Evolutionary conservation across 495 filamentous ascomycete genomes (phyloP).

Genomic region (Poronia punctata): DNA sequence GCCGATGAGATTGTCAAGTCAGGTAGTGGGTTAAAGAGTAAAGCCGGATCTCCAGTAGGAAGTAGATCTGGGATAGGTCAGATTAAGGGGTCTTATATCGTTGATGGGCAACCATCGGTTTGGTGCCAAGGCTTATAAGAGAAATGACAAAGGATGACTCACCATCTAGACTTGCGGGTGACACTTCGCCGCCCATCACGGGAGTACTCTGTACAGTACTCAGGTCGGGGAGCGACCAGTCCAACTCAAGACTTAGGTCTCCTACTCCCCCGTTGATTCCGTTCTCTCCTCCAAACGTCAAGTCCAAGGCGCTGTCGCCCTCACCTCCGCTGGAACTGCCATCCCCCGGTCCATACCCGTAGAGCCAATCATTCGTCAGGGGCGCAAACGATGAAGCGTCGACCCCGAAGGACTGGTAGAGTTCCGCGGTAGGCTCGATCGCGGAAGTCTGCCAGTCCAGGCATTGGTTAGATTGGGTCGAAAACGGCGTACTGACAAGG

Average conservation of each 20-base stretch:
- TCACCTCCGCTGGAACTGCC: slow-evolving; percentile 8
- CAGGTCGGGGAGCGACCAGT: slow-evolving; percentile 23
- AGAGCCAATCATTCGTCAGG: slow-evolving; percentile 20
- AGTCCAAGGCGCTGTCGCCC: slow-evolving; percentile 1
- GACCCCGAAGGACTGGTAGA: slow-evolving; percentile 24
- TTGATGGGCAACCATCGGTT: neutral
- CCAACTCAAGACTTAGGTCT: too few relatives aligned
- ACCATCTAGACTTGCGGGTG: slow-evolving; percentile 20
- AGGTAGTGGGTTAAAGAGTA: slow-evolving; percentile 15
- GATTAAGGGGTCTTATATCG: neutral
- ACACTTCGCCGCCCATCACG: slow-evolving; percentile 16
- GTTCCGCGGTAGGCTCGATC: slow-evolving; percentile 22
- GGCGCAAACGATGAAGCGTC: slow-evolving; percentile 9
- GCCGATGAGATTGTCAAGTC: slow-evolving; percentile 6
- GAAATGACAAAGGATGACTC: slow-evolving; percentile 3
- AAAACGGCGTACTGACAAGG: slow-evolving; percentile 15
- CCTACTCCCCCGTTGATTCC: too few relatives aligned
- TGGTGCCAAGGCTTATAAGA: neutral
- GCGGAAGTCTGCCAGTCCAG: slow-evolving; percentile 24
- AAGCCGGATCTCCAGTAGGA: slow-evolving; percentile 13
- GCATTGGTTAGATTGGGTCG: slow-evolving; percentile 18
- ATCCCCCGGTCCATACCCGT: slow-evolving; percentile 15
- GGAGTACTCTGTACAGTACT: slow-evolving; percentile 16
- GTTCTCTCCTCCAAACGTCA: neutral
- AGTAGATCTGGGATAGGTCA: slow-evolving; percentile 7